phyloP scores from a whole-genome alignment of 768 basidiomycete genomes.

The Leccinellum luteum region DNA sequence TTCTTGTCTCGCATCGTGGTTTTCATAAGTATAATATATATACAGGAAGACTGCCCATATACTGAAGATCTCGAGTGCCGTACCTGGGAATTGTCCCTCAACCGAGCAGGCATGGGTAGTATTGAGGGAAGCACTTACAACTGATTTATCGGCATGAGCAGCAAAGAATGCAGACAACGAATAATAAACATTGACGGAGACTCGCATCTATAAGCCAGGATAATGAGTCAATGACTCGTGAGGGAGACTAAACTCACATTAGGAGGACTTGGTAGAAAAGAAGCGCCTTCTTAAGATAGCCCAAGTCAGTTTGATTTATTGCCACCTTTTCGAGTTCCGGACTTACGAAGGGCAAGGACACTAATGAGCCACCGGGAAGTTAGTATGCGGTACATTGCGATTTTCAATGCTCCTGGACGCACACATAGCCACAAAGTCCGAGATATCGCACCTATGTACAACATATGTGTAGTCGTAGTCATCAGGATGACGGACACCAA shows the following conservation, averaged over 20 bases:
- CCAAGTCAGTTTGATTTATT: neutral
- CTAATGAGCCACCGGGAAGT: neutral
- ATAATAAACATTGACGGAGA: neutral
- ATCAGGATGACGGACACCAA: neutral
- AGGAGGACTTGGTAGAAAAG: constrained; percentile 8
- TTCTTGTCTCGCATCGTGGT: neutral
- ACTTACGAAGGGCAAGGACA: neutral
- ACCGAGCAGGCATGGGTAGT: neutral
- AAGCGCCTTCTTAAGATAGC: constrained; percentile 4
- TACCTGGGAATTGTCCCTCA: neutral
- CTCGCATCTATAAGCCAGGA: constrained; percentile 10
- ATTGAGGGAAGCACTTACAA: neutral
- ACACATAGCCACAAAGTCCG: neutral
- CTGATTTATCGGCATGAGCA: neutral
- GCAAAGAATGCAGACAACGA: neutral
- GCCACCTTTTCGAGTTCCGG: neutral
- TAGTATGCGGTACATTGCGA: neutral
- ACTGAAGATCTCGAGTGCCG: neutral
- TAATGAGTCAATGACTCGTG: neutral
- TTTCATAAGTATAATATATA: neutral
- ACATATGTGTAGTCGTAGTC: neutral
- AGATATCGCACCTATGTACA: neutral
- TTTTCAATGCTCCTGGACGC: neutral
- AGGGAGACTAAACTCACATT: constrained; percentile 3
- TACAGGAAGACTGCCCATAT: constrained; percentile 1